These are phyloP conservation scores for Drechmeria coniospora DNA, from an alignment of 2,329 filamentous ascomycete species.

Conservation along the genomic window DNA sequence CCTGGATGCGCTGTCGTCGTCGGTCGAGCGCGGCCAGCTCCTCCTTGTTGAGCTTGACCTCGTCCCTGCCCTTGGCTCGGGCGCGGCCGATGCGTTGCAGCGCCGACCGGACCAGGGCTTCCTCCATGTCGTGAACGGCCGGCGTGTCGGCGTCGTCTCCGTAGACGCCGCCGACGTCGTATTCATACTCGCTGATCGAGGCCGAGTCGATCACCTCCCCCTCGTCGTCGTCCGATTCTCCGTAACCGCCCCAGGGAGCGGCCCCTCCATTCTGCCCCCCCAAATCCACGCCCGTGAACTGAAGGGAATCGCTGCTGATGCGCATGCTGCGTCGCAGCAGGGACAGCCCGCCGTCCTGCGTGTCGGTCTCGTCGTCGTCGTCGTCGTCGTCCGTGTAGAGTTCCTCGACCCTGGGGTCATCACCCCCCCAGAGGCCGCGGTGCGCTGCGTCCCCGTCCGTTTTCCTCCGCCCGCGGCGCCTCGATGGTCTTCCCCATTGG, in stretches of 20 bases:
- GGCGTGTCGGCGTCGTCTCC: conserved; percentile 39
- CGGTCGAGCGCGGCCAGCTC: conserved; percentile 71
- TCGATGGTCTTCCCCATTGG: conserved; percentile 99
- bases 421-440: conserved; percentile 17
- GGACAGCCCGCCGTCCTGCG: conserved; percentile 37
- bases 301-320: conserved; percentile 44
- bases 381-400: conserved; percentile 45
- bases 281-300: conserved; percentile 45
- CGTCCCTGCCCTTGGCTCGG: conserved; percentile 56
- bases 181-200: conserved; percentile 12
- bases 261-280: conserved; percentile 23
- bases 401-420: conserved; percentile 43
- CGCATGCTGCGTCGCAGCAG: conserved; percentile 29
- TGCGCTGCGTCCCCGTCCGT: conserved; percentile 30
- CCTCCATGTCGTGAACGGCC: conserved; percentile 50
- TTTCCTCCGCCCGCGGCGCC: conserved; percentile 61
- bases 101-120: conserved; percentile 61
- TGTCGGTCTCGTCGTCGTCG: conserved; percentile 38
- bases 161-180: conserved; percentile 25
- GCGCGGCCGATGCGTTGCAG: conserved; percentile 68
- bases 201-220: conserved; percentile 16
- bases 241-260: conserved; percentile 21
- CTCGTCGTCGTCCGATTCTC: conserved; percentile 15
- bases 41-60: conserved; percentile 65
- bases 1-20: conserved; percentile 42